Percentiles rank a stretch among this genome's conserved stretches.
Conservation (phyloP, 2,329 filamentous ascomycete genomes). For the Xylariaceae sp. region DNA sequence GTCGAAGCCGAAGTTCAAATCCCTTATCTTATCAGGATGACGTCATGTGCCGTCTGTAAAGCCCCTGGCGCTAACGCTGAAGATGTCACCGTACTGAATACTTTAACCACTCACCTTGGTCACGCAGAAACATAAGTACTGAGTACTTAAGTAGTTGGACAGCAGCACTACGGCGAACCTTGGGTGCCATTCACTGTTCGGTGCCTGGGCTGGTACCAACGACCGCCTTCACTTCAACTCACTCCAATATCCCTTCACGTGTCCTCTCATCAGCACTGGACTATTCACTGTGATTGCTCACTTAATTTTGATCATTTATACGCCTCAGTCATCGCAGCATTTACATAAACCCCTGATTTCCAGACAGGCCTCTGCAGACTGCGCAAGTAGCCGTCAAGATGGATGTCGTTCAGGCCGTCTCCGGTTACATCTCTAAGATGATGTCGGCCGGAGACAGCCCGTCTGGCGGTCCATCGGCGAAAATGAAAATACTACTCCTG, state of each 20-base stretch:
- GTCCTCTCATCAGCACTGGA: constrained; percentile 7
- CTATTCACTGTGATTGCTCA: not conserved
- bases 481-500: constrained; percentile 97
- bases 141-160: no score
- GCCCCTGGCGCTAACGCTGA: no score
- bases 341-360: not conserved
- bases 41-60: not conserved
- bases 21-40: constrained; percentile 31
- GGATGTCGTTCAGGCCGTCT: constrained; percentile 90
- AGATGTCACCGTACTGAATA: no score
- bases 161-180: no score
- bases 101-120: no score
- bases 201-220: no score
- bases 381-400: constrained; percentile 48
- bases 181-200: no score
- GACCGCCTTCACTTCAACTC: no score
- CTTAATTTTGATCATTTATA: not conserved
- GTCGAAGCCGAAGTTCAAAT: constrained; percentile 10
- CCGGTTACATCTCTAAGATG: constrained; percentile 96
- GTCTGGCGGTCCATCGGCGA: constrained; percentile 64
- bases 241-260: not conserved
- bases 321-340: not conserved
- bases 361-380: not conserved
- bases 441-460: constrained; percentile 75
- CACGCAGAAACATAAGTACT: no score